phyloP scores from a whole-genome alignment of 345 rosid genomes.

The Eutrema japonicum region DNA sequence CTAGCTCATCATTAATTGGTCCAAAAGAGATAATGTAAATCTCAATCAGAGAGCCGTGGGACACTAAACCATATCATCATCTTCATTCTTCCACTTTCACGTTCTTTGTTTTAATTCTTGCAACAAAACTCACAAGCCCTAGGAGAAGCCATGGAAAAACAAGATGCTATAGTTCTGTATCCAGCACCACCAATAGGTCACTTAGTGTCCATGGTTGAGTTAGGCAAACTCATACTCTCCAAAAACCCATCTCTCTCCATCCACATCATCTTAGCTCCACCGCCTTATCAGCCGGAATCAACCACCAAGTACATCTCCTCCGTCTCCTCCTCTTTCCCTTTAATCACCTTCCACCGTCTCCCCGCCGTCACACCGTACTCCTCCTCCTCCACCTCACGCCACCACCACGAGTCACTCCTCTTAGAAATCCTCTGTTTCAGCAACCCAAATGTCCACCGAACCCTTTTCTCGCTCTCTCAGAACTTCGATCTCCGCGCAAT shows the following conservation, averaged over 20 bases:
- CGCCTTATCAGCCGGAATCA: conserved; percentile 51
- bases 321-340: conserved; percentile 45
- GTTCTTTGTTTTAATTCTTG: not conserved
- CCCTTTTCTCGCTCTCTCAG: conserved; percentile 46
- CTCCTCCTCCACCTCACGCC: conserved; percentile 30
- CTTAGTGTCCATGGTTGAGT: conserved; percentile 71
- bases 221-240: conserved; percentile 55
- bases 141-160: not conserved
- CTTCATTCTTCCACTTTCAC: not conserved
- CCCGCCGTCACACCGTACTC: not conserved
- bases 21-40: not conserved
- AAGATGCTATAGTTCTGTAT: conserved; percentile 55
- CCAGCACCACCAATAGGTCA: conserved; percentile 75
- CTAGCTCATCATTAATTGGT: not conserved
- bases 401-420: conserved; percentile 43
- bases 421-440: conserved; percentile 42
- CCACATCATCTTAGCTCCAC: conserved; percentile 50
- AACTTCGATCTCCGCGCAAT: conserved; percentile 41
- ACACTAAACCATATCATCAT: not conserved
- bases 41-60: not conserved
- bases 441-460: conserved; percentile 47
- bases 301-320: conserved; percentile 38
- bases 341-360: conserved; percentile 54
- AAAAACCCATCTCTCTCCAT: conserved; percentile 55
- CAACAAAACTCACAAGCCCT: not conserved